Base-by-base conservation (phyloP, 1,284 basidiomycete genomes). In the Coriolopsis trogii region DNA sequence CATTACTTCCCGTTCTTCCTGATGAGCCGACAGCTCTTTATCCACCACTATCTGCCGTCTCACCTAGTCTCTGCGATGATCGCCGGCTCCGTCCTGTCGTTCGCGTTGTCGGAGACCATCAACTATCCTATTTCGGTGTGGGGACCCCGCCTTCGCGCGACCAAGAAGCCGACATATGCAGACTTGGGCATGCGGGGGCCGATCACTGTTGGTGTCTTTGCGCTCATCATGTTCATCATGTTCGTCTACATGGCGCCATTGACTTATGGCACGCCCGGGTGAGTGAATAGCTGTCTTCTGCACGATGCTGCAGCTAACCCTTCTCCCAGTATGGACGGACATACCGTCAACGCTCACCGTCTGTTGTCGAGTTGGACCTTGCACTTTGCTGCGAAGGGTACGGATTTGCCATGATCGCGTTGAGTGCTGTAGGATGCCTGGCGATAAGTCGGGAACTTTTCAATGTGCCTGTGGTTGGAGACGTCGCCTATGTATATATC, bases 1-100 rank as follows among this genome's bases (percentile, higher is more conserved):
- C 97, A 99, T 73, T 99, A 98, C 75, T 76, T 93, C 66, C 97
- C 97, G 10, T 99, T 99, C 82, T 99, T 92, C 86, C 80, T 98
- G 29, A 98, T 99, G 94, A 89, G 82, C 65, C 91, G 97, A 47
- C 97, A 99, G 68, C 80, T 96, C 28, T 98, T 98, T 80, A 78
- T 99, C 33, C 96, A 99, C 70, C 96, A 99, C 72, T 99, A 99
- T 70, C 85, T 99, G 7, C 96, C 96, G 5, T 93, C 93, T 0
- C 93, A 96, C 69, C 80, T 99, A 34, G 90, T 92, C 21, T 95
- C 94, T 6, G 89, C 93, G 13, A 78, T 99, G 49, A 85, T 97
- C 41, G 93, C 95, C 15, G 97, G 96, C 37, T 82, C 91, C 3
- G 88, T 98, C 26, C 77, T 98, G 64, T 94, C 92, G 73, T 99